phyloP scores from a whole-genome alignment of 2,329 filamentous ascomycete species.

The Cadophora malorum region DNA sequence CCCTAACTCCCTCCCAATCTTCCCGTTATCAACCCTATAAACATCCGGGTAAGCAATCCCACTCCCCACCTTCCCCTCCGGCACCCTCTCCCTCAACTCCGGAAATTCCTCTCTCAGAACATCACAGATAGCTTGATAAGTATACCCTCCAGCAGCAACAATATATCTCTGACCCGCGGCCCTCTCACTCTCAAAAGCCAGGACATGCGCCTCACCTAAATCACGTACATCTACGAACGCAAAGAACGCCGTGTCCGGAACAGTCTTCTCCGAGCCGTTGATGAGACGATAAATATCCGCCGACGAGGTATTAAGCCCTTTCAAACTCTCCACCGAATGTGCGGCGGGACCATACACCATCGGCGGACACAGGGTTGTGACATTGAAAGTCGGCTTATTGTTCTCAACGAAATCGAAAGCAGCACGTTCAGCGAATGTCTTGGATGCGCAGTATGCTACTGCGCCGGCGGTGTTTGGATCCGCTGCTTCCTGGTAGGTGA shows the following conservation, averaged over 20 bases:
- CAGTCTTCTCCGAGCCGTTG: conserved; percentile 61
- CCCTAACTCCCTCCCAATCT: conserved; percentile 37
- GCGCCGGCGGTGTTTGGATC: conserved; percentile 23
- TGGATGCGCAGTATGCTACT: conserved; percentile 48
- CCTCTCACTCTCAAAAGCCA: conserved; percentile 59
- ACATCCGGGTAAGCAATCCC: conserved; percentile 27
- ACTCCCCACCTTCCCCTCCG: conserved; percentile 42
- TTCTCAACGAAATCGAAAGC: conserved; percentile 66
- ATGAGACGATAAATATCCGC: conserved; percentile 69
- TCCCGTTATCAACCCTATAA: conserved; percentile 38
- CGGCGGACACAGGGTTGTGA: conserved; percentile 66
- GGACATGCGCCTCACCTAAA: conserved; percentile 66
- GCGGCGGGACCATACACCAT: conserved; percentile 64
- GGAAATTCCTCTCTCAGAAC: conserved; percentile 61
- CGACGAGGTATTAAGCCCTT: conserved; percentile 74
- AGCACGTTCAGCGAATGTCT: conserved; percentile 70
- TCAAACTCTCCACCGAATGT: conserved; percentile 54
- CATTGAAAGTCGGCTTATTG: conserved; percentile 59
- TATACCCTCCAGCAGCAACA: conserved; percentile 62
- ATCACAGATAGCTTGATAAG: conserved; percentile 63
- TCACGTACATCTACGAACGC: conserved; percentile 65
- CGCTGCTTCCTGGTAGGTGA: conserved; percentile 53
- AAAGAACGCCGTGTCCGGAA: conserved; percentile 55
- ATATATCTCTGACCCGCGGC: conserved; percentile 64
- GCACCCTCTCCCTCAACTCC: conserved; percentile 55